These are phyloP conservation scores for Trichoderma gamsii DNA, from an alignment of 495 filamentous ascomycete species.

Conservation along the genomic window DNA sequence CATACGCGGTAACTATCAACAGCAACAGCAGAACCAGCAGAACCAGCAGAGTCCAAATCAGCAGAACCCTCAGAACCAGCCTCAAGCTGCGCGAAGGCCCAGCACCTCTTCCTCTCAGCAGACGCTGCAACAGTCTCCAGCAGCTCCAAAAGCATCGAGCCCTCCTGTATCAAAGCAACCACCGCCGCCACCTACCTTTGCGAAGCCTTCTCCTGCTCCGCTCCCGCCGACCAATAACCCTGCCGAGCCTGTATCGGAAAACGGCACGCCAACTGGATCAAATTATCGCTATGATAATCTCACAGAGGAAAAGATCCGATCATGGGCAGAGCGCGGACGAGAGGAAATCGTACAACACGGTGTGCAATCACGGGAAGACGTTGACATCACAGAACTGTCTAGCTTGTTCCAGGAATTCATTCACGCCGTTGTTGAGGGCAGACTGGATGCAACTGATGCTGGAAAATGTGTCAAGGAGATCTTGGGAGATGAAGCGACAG, in stretches of 20 bases:
- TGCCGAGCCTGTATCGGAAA: constrained; percentile 20
- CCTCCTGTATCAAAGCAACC: constrained; percentile 27
- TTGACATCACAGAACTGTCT: constrained; percentile 59
- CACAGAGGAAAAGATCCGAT: constrained; percentile 40
- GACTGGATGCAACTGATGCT: constrained; percentile 58
- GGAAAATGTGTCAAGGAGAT: constrained; percentile 72
- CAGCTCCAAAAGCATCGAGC: constrained; percentile 37
- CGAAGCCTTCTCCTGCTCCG: constrained; percentile 19
- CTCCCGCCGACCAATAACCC: constrained; percentile 23
- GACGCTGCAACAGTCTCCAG: constrained; percentile 32
- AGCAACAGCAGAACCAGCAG: background rate
- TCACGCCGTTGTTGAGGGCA: constrained; percentile 60
- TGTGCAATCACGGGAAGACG: constrained; percentile 51
- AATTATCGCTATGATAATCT: constrained; percentile 45
- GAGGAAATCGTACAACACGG: constrained; percentile 47
- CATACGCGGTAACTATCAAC: background rate
- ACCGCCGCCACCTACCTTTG: background rate
- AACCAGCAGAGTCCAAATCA: background rate
- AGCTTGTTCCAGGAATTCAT: constrained; percentile 82
- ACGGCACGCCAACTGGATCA: constrained; percentile 25
- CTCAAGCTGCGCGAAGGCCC: background rate
- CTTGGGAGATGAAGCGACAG: constrained; percentile 48
- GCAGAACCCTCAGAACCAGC: background rate
- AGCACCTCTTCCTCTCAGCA: constrained; percentile 19
- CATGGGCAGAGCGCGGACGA: constrained; percentile 44